A percentile compares a stretch with the other conserved stretches of the same genome.
These are phyloP conservation scores for Leishmania lainsoni DNA, from an alignment of 208 protist species.

Conservation along the genomic window DNA sequence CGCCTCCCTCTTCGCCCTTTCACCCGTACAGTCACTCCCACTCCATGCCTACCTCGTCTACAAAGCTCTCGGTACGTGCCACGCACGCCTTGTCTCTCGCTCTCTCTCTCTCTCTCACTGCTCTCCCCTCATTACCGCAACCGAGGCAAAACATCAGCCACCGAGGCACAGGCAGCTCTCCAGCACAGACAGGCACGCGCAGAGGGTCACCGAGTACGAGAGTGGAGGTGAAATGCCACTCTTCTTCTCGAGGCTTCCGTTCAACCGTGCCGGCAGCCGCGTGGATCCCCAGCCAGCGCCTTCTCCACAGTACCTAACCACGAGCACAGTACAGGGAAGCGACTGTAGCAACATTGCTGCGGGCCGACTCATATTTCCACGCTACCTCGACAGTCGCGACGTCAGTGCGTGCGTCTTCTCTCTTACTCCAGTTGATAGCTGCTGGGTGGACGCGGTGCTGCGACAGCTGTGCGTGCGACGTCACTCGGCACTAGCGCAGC, in stretches of 20 bases:
- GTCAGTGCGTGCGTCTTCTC: slow-evolving; percentile 7
- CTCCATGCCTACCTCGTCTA: background rate
- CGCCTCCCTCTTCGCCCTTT: background rate
- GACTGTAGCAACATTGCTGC: background rate
- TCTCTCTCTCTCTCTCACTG: background rate
- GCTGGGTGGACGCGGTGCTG: slow-evolving; percentile 8
- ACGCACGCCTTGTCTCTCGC: background rate
- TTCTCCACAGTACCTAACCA: background rate
- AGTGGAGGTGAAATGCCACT: slow-evolving; percentile 2
- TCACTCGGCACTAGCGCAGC: background rate
- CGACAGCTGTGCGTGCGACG: background rate
- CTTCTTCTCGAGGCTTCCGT: background rate
- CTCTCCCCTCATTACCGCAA: background rate
- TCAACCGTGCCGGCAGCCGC: background rate
- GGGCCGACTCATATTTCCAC: background rate
- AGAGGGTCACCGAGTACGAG: background rate
- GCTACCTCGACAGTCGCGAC: slow-evolving; percentile 5
- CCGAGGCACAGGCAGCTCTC: background rate
- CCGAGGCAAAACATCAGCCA: background rate
- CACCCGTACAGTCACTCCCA: background rate
- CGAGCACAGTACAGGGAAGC: background rate
- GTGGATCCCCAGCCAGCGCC: background rate
- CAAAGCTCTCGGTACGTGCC: background rate
- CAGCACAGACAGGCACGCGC: background rate
- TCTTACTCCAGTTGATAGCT: background rate